Evolutionary conservation across 1,284 basidiomycete species (phyloP).

Genomic region (Anthracocystis walkeri): DNA sequence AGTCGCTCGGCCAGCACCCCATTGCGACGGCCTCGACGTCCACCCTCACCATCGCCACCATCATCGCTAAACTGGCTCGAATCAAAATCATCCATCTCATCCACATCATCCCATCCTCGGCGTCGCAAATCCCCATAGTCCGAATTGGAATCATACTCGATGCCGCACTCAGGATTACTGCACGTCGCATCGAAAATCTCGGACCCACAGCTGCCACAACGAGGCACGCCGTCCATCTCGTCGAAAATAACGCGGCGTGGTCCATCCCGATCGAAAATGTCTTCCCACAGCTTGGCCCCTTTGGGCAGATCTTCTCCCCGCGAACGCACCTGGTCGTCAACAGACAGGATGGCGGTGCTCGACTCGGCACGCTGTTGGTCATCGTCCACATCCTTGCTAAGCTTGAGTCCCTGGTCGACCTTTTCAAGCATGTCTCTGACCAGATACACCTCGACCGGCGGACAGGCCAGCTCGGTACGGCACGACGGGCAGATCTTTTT

Average conservation of each 20-base stretch:
- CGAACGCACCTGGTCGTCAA: slow-evolving; percentile 34
- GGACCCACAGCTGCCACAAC: slow-evolving; percentile 59
- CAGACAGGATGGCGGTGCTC: slow-evolving; percentile 29
- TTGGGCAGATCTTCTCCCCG: slow-evolving; percentile 47
- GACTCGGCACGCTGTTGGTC: slow-evolving; percentile 32
- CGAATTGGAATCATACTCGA: slow-evolving; percentile 46
- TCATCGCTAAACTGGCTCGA: slow-evolving; percentile 12
- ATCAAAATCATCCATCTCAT: slow-evolving; percentile 26
- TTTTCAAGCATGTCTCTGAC: slow-evolving; percentile 60
- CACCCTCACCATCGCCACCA: slow-evolving; percentile 7
- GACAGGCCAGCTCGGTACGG: slow-evolving; percentile 55
- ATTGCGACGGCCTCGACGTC: slow-evolving; percentile 2
- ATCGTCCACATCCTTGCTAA: slow-evolving; percentile 19
- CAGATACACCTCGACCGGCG: slow-evolving; percentile 61
- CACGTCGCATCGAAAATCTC: slow-evolving; percentile 63
- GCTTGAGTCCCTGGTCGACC: slow-evolving; percentile 38
- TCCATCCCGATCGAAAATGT: slow-evolving; percentile 47
- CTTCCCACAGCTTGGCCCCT: slow-evolving; percentile 50
- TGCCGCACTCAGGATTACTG: slow-evolving; percentile 53
- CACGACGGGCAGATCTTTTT: slow-evolving; percentile 66
- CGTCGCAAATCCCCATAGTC: slow-evolving; percentile 28
- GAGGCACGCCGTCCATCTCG: slow-evolving; percentile 57
- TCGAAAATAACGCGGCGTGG: slow-evolving; percentile 58
- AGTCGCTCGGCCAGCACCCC: slow-evolving; percentile 7
- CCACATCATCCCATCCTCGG: slow-evolving; percentile 23